phyloP scores from a whole-genome alignment of 2,329 filamentous ascomycete genomes.

The Arthrobotrys conoides region DNA sequence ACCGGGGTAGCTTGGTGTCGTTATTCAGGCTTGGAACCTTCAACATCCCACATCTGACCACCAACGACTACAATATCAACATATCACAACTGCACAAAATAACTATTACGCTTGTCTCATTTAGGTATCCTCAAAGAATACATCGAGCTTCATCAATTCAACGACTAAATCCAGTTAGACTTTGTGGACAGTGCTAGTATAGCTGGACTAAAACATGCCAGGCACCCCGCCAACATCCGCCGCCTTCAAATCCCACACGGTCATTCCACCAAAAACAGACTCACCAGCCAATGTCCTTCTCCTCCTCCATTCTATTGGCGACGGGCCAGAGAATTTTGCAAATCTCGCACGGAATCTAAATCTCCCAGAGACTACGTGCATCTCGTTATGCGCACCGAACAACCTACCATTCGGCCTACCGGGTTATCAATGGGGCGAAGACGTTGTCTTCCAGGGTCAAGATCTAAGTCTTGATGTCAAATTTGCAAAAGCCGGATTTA shows the following conservation, averaged over 20 bases:
- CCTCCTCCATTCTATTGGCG: constrained; percentile 87
- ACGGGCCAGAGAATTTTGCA: constrained; percentile 78
- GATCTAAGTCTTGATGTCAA: constrained; percentile 71
- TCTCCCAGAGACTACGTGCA: constrained; percentile 82
- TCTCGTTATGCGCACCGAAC: constrained; percentile 80
- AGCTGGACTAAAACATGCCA: constrained; percentile 59
- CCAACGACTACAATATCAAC: neutral
- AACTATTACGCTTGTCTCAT: neutral
- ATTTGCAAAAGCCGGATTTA: constrained; percentile 72
- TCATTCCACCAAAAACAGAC: constrained; percentile 67
- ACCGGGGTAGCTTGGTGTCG: constrained; percentile 1
- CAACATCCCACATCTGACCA: neutral
- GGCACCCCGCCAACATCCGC: constrained; percentile 66
- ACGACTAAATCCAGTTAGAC: neutral
- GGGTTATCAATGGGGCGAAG: constrained; percentile 76
- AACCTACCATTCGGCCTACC: constrained; percentile 78
- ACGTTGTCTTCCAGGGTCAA: constrained; percentile 69
- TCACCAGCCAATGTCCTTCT: constrained; percentile 79
- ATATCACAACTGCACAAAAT: neutral
- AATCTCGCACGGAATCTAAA: constrained; percentile 77
- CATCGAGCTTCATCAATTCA: neutral
- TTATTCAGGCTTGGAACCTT: neutral
- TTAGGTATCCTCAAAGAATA: neutral
- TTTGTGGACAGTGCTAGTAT: neutral
- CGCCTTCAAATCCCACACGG: constrained; percentile 69